Percentiles rank a stretch among this genome's conserved stretches.
Conservation (phyloP, 208 protist genomes). For the Porcisia deanei region DNA sequence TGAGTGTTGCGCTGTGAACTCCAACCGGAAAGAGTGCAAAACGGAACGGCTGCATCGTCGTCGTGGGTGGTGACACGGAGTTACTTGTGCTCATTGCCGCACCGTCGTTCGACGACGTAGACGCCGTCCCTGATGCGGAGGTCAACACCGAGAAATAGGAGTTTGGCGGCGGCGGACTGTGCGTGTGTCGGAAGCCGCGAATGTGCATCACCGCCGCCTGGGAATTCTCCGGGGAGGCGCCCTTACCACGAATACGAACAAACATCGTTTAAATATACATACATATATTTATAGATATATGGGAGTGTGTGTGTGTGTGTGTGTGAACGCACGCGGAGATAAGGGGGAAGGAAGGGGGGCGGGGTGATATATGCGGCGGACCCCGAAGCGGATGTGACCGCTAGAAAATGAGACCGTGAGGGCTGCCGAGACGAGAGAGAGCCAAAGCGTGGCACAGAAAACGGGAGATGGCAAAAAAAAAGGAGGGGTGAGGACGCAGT, state of each 20-base stretch:
- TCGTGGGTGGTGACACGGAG: neutral
- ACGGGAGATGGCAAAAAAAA: too few species aligned
- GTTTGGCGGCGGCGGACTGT: slow-evolving; percentile 39
- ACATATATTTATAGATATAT: neutral
- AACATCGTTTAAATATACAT: slow-evolving; percentile 42
- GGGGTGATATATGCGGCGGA: neutral
- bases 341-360: neutral
- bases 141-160: slow-evolving; percentile 9
- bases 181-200: slow-evolving; percentile 71
- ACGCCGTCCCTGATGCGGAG: neutral
- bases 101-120: neutral
- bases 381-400: neutral
- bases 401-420: too few species aligned
- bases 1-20: slow-evolving; percentile 33
- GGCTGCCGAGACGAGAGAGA: too few species aligned
- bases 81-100: neutral
- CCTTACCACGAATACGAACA: slow-evolving; percentile 78
- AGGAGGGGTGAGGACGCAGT: too few species aligned
- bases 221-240: slow-evolving; percentile 82
- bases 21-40: slow-evolving; percentile 71
- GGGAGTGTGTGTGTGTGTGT: neutral
- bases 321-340: neutral
- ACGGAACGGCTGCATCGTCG: slow-evolving; percentile 26
- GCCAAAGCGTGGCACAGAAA: too few species aligned
- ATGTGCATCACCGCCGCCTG: slow-evolving; percentile 77